Percentiles rank a stretch among this genome's conserved stretches.
Conservation (phyloP, 2,329 filamentous ascomycete genomes). For the Thielaviopsis cerberus region DNA sequence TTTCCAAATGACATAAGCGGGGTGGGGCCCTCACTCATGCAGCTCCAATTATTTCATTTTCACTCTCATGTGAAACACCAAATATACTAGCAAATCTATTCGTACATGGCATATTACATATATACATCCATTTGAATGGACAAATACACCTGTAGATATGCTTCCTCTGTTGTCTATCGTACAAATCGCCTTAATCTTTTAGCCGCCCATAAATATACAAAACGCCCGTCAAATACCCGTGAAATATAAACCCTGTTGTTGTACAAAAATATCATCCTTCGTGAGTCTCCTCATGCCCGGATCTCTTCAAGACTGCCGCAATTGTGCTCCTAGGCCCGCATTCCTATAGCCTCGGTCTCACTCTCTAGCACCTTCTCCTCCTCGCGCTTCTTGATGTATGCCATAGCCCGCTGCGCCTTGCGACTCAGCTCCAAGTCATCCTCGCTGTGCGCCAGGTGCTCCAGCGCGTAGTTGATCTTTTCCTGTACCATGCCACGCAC, state of each 20-base stretch:
- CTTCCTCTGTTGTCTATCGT: no score
- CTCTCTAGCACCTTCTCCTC: conserved; percentile 15
- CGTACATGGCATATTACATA: background rate
- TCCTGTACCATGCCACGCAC: conserved; percentile 61
- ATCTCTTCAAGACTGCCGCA: background rate
- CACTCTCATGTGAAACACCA: background rate
- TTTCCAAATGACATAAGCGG: background rate
- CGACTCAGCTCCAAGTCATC: conserved; percentile 18
- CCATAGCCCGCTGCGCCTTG: conserved; percentile 16
- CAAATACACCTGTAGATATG: no score
- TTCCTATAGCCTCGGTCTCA: conserved; percentile 9
- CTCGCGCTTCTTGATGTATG: conserved; percentile 11
- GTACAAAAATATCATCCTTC: background rate
- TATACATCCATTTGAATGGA: no score
- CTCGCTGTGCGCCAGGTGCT: conserved; percentile 32
- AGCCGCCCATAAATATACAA: background rate
- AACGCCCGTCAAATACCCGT: background rate
- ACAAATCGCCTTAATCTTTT: background rate
- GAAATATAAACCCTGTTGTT: background rate
- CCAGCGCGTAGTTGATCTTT: conserved; percentile 36
- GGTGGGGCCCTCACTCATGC: background rate
- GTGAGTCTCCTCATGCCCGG: background rate
- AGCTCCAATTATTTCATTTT: background rate
- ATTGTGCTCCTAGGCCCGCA: background rate
- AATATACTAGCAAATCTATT: background rate